Percentiles rank a stretch among this genome's conserved stretches.
These are phyloP conservation scores for Lentinula edodes DNA, from an alignment of 768 basidiomycete genomes.

Conservation along the genomic window DNA sequence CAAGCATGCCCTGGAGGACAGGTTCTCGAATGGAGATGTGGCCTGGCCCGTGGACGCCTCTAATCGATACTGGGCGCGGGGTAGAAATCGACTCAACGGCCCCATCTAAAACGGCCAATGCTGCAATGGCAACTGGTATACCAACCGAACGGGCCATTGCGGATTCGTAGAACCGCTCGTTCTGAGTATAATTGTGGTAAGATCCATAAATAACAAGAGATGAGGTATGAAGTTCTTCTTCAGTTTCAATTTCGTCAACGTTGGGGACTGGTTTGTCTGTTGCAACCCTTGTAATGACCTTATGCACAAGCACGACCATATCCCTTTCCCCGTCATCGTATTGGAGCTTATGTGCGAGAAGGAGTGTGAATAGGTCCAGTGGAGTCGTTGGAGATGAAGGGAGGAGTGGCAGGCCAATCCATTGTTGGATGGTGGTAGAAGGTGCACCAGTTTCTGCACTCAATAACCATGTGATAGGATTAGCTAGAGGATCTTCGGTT, in stretches of 20 bases:
- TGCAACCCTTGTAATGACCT: conserved; percentile 43
- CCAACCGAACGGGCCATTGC: conserved; percentile 94
- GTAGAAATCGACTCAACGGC: background rate
- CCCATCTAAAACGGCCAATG: conserved; percentile 66
- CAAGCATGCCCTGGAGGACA: conserved; percentile 57
- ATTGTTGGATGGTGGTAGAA: background rate
- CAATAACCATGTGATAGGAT: conserved; percentile 35
- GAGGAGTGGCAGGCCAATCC: conserved; percentile 13
- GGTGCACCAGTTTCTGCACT: conserved; percentile 10
- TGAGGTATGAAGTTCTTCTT: conserved; percentile 58
- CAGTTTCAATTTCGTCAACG: background rate
- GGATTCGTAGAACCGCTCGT: conserved; percentile 34
- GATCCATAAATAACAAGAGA: conserved; percentile 57
- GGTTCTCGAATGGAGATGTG: conserved; percentile 53
- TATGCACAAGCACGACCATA: conserved; percentile 82
- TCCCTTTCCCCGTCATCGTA: conserved; percentile 75
- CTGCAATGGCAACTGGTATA: conserved; percentile 80
- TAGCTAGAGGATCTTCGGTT: background rate
- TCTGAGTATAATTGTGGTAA: background rate
- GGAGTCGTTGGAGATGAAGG: conserved; percentile 42
- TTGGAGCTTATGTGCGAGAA: conserved; percentile 65
- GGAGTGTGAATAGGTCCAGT: conserved; percentile 67
- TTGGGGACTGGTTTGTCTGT: too few species aligned
- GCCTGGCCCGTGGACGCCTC: conserved; percentile 70
- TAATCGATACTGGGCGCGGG: conserved; percentile 12